Evolutionary conservation across 2,329 filamentous ascomycete species (phyloP).

Genomic region (Ophiostoma himal-ulmi): DNA sequence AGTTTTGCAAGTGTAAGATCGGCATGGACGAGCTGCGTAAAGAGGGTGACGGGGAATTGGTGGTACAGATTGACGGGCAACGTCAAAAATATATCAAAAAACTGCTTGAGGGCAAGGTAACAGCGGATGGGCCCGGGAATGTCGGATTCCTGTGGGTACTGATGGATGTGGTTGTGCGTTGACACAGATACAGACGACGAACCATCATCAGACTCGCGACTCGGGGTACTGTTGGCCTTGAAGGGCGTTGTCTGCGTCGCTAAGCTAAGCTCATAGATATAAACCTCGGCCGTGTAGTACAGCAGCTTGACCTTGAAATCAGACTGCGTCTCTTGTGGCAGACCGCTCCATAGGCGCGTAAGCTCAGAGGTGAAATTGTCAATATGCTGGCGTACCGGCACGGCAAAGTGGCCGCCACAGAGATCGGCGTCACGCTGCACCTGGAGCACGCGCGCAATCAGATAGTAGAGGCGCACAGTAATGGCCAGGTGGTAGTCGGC

Average conservation of each 20-base stretch:
- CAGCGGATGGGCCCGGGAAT: slow-evolving; percentile 23
- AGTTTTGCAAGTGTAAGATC: slow-evolving; percentile 27
- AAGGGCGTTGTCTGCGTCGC: slow-evolving; percentile 17
- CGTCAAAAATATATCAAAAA: slow-evolving; percentile 25
- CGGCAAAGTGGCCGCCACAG: slow-evolving; percentile 17
- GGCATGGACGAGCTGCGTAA: slow-evolving; percentile 26
- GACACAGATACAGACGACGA: background rate
- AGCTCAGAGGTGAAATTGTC: slow-evolving; percentile 22
- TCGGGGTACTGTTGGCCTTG: slow-evolving; percentile 17
- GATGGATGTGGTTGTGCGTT: background rate
- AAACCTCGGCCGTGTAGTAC: slow-evolving; percentile 26
- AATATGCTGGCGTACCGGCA: slow-evolving; percentile 21
- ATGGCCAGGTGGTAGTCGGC: slow-evolving; percentile 25
- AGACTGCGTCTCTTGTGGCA: slow-evolving; percentile 17
- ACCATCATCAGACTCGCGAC: slow-evolving; percentile 20
- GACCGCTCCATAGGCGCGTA: slow-evolving; percentile 16
- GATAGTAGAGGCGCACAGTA: slow-evolving; percentile 25
- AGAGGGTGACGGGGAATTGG: slow-evolving; percentile 23
- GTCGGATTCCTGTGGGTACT: slow-evolving; percentile 13
- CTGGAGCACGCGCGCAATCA: slow-evolving; percentile 24
- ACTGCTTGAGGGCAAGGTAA: slow-evolving; percentile 22
- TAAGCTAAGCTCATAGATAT: slow-evolving; percentile 27
- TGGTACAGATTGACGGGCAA: slow-evolving; percentile 23
- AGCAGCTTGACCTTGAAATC: slow-evolving; percentile 24
- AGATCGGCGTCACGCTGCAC: slow-evolving; percentile 25